Evolutionary conservation across 2,329 filamentous ascomycete species (phyloP).

Genomic region (Nakataea oryzae): DNA sequence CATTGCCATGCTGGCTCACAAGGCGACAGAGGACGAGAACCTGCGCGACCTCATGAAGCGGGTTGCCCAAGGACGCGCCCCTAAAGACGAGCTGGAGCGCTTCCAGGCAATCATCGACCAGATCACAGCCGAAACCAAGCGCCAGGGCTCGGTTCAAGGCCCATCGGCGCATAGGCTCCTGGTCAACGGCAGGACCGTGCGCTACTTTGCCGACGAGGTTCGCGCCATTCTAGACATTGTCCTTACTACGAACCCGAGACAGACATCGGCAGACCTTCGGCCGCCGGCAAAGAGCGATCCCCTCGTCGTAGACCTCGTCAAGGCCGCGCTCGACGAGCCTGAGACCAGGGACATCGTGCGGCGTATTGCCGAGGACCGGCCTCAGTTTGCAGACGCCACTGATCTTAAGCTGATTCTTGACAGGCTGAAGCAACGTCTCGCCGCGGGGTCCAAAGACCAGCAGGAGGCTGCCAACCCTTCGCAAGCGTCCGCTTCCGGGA

Average conservation of each 20-base stretch:
- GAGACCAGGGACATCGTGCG: slow-evolving; percentile 38
- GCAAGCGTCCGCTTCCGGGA: background rate
- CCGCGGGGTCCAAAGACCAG: background rate
- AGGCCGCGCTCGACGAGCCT: slow-evolving; percentile 42
- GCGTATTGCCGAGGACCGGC: slow-evolving; percentile 40
- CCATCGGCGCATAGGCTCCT: slow-evolving; percentile 44
- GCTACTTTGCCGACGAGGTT: slow-evolving; percentile 50
- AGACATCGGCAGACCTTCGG: slow-evolving; percentile 40
- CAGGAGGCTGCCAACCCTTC: background rate
- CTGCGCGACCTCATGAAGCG: slow-evolving; percentile 75
- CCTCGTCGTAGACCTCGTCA: slow-evolving; percentile 45
- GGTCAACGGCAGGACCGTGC: slow-evolving; percentile 45
- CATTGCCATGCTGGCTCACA: slow-evolving; percentile 68
- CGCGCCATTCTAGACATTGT: slow-evolving; percentile 48
- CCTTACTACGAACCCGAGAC: slow-evolving; percentile 45
- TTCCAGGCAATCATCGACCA: slow-evolving; percentile 78
- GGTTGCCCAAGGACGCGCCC: slow-evolving; percentile 66
- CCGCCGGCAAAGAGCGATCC: slow-evolving; percentile 44
- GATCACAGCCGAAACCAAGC: slow-evolving; percentile 52
- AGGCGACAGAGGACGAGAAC: slow-evolving; percentile 61
- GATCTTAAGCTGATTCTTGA: slow-evolving; percentile 45
- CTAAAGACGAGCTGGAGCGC: slow-evolving; percentile 57
- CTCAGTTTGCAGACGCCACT: slow-evolving; percentile 39
- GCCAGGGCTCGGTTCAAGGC: slow-evolving; percentile 36
- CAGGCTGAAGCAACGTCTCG: slow-evolving; percentile 29